Conservation (phyloP, 1,284 basidiomycete genomes). For the Austroboletus niveus region DNA sequence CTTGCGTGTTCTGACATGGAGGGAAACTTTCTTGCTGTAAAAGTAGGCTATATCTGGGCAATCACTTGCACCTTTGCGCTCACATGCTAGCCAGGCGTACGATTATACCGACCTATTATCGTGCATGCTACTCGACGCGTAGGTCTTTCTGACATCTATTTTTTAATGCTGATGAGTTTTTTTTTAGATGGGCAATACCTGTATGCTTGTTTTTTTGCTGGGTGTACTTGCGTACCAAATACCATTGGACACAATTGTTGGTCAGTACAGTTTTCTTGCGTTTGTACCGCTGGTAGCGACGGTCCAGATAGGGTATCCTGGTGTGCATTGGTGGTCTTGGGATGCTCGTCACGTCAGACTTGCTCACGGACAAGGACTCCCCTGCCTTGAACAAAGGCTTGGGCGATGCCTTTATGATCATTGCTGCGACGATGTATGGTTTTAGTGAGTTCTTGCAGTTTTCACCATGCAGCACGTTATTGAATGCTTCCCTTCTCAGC, state of each 20-base stretch:
- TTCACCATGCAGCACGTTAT: not conserved
- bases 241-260: conserved; percentile 79
- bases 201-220: conserved; percentile 80
- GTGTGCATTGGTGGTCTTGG: conserved; percentile 77
- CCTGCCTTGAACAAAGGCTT: conserved; percentile 63
- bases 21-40: conserved; percentile 82
- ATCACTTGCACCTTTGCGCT: not conserved
- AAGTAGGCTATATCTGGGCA: conserved; percentile 37
- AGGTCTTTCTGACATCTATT: conserved; percentile 26
- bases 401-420: conserved; percentile 85
- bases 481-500: conserved; percentile 40
- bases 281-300: not conserved
- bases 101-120: conserved; percentile 84
- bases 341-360: conserved; percentile 71
- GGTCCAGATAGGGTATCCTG: conserved; percentile 54
- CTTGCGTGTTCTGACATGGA: conserved; percentile 80
- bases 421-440: conserved; percentile 81
- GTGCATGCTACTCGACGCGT: conserved; percentile 85
- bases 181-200: conserved; percentile 76
- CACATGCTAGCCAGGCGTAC: conserved; percentile 53
- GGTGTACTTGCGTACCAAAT: conserved; percentile 76
- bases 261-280: conserved; percentile 38
- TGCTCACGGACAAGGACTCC: conserved; percentile 69
- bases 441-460: conserved; percentile 54
- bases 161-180: not conserved